Evolutionary conservation across 148 eudicot genomes (phyloP), one percentile per base, ranked within the genome.

Genomic region (Simmondsia chinensis): DNA sequence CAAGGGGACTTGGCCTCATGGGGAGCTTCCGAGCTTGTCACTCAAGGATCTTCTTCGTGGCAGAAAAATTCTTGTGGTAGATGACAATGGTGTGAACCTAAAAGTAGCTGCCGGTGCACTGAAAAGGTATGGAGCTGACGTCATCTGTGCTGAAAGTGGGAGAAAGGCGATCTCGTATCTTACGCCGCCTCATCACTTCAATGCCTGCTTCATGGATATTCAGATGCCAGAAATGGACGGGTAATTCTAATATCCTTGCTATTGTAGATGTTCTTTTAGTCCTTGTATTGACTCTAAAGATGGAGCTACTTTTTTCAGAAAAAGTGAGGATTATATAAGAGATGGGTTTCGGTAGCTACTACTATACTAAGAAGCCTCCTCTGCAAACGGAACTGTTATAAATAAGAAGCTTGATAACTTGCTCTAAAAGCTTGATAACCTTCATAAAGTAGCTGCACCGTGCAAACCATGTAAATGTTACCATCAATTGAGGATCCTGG

Each of bases 141-240:
- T 91, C 18, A 83, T 72, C 11, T 75, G 87, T 54, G 81, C 79
- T 17, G 89, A 91, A 16, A 77, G 82, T 17, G 99, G 99, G 35
- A 77, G 63, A 48, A 70, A 44, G 36, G 95, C 96, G 9, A 52
- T 91, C 20, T 62, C 76, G 32, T 43, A 82, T 52, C 61, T 91
- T 35, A 57, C 58, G 37, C 96, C 96, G 9, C 89, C 83, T 6
- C 99, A 91, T 47, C 50, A 34, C 7, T 86, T 79, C 39, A 87
- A 85, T 49, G 95, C 96, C 19, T 85, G 95, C 56, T 85, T 91
- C 67, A 91, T 91, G 99, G 99, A 91, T 60, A 86, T 91, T 49
- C 99, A 91, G 63, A 91, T 91, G 99, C 99, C 99, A 3, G 96
- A 91, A 61, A 79, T 91, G 81, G 96, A 85, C 41, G 99, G 99